Evolutionary conservation across 768 basidiomycete species (phyloP).

Genomic region (Amyloporia xantha): DNA sequence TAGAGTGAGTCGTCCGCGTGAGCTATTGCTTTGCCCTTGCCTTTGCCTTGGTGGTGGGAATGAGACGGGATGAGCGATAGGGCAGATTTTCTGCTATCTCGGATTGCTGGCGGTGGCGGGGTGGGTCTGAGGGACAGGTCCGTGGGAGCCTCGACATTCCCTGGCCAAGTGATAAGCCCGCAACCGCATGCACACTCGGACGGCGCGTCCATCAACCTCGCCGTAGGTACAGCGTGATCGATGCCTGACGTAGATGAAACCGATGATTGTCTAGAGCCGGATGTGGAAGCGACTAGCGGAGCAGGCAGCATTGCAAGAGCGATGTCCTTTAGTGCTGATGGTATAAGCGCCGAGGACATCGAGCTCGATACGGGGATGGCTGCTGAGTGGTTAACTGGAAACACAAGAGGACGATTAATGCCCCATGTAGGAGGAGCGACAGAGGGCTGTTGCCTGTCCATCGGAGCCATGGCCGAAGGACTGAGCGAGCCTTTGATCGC

Average conservation of each 20-base stretch:
- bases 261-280: constrained; percentile 6
- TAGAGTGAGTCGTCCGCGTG: constrained; percentile 15
- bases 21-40: constrained; percentile 18
- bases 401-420: not conserved
- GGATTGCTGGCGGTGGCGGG: constrained; percentile 11
- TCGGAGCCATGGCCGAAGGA: constrained; percentile 8
- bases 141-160: constrained; percentile 16
- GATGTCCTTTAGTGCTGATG: constrained; percentile 23
- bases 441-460: constrained; percentile 1
- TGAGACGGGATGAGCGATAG: constrained; percentile 8
- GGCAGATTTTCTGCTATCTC: constrained; percentile 8
- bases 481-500: constrained; percentile 43
- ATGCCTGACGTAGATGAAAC: constrained; percentile 11
- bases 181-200: constrained; percentile 25
- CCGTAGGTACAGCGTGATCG: constrained; percentile 1
- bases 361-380: constrained; percentile 1
- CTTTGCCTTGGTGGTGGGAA: constrained; percentile 5
- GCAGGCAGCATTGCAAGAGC: constrained; percentile 32
- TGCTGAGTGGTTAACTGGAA: constrained; percentile 14
- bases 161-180: constrained; percentile 24
- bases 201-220: constrained; percentile 5
- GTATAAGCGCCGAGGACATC: constrained; percentile 11
- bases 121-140: constrained; percentile 22
- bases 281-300: constrained; percentile 11
- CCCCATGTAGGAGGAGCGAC: constrained; percentile 1